Evolutionary conservation across 768 basidiomycete genomes (phyloP).

Genomic region (Amanita molliuscula): DNA sequence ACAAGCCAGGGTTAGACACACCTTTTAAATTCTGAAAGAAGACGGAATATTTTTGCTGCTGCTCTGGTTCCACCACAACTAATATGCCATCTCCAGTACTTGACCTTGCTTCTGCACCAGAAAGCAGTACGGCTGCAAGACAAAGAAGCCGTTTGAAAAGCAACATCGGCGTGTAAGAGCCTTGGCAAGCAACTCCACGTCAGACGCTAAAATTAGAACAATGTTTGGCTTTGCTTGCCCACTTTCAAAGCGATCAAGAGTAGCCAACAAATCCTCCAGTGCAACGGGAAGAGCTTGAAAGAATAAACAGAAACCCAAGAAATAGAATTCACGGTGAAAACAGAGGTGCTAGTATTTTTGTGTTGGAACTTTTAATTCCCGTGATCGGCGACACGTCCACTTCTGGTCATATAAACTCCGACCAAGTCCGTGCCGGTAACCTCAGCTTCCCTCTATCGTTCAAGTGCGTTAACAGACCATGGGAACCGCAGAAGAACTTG

Average conservation of each 20-base stretch:
- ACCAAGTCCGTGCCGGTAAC: conserved; percentile 8
- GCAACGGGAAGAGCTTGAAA: not conserved
- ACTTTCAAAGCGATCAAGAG: not conserved
- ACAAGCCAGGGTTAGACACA: conserved; percentile 18
- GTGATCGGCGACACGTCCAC: not conserved
- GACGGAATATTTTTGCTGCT: conserved; percentile 66
- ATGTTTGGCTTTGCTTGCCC: conserved; percentile 2
- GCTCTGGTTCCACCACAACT: conserved; percentile 67
- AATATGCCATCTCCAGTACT: conserved; percentile 77
- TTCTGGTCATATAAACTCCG: conserved; percentile 17
- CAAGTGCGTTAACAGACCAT: conserved; percentile 24
- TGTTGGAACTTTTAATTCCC: conserved; percentile 4
- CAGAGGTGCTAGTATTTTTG: not conserved
- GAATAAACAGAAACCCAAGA: not conserved
- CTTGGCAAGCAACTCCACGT: not conserved
- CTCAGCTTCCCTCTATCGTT: not conserved
- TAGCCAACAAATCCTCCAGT: not conserved
- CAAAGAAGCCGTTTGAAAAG: conserved; percentile 24
- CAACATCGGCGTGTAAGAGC: conserved; percentile 22
- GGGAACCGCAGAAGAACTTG: conserved; percentile 71
- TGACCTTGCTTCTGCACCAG: conserved; percentile 46
- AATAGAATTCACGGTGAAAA: not conserved
- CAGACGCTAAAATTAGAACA: not conserved
- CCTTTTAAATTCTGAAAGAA: conserved; percentile 78
- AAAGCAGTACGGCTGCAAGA: conserved; percentile 20